Conservation (phyloP, 202 grass and related monocot genomes). For the Brachypodium distachyon region DNA sequence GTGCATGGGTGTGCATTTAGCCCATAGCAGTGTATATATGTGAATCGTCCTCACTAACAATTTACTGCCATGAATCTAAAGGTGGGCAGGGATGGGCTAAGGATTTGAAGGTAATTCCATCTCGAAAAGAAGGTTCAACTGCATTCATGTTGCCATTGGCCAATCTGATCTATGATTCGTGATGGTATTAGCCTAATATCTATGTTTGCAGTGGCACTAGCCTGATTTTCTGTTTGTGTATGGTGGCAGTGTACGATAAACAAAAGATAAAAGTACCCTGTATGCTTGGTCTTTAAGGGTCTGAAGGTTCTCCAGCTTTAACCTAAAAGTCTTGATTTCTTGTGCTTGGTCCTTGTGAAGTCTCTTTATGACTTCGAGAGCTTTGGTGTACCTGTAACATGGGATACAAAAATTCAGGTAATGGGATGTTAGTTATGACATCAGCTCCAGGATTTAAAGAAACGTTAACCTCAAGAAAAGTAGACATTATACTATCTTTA, state of each 20-base stretch:
- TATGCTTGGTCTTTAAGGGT: conserved; percentile 92
- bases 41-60: no score
- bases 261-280: conserved; percentile 44
- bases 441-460: background rate
- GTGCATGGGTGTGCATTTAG: no score
- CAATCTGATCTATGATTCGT: background rate
- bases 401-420: conserved; percentile 10
- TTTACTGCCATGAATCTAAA: no score
- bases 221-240: background rate
- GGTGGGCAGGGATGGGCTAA: no score
- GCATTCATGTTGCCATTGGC: background rate
- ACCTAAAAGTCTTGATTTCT: conserved; percentile 89
- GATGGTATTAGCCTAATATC: background rate
- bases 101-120: no score
- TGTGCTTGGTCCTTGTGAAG: conserved; percentile 98
- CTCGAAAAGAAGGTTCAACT: no score
- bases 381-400: conserved; percentile 89
- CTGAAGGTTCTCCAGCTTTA: conserved; percentile 95
- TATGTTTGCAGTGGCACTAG: background rate
- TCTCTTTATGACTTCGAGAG: conserved; percentile 97
- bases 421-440: background rate
- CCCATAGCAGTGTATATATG: no score
- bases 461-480: background rate
- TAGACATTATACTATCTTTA: background rate
- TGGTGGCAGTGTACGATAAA: background rate